Evolutionary conservation across 768 basidiomycete genomes (phyloP), one percentile per base, ranked within the genome.

Genomic region (Suillus cothurnatus): DNA sequence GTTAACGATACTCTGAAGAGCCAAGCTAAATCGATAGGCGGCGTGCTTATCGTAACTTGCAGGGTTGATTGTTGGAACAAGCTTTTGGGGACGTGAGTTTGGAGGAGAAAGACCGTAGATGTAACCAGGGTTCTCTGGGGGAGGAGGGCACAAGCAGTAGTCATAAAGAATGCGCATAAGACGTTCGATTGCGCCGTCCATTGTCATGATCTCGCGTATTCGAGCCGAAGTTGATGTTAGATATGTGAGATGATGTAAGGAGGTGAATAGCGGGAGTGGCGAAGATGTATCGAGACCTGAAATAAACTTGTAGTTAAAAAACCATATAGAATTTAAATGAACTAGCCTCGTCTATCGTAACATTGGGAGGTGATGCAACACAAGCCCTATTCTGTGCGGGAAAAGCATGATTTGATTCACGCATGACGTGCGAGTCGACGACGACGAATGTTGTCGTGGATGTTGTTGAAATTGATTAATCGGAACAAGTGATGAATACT

Each of bases 121-220:
- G 49, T 88, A 69, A 34, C 89, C 81, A 1, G 91, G 88, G 71
- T 90, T 91, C 70, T 92, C 91, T 50, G 91, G 92, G 0, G 90
- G 90, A 1, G 93, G 92, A 1, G 93, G 93, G 67, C 84, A 88
- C 28, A 93, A 78, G 76, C 94, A 95, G 71, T 93, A 94, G 67
- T 95, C 93, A 71, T 92, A 92, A 12, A 97, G 83, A 67, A 99
- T 94, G 64, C 92, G 87, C 17, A 99, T 92, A 36, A 99, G 89
- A 17, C 97, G 90, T 74, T 99, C 97, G 21, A 99, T 88, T 1
- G 97, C 97, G 56, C 97, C 97, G 73, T 99, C 97, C 85, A 92
- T 90, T 34, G 95, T 97, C 86, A 99, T 93, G 71, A 97, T 98
- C 79, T 99, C 97, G 65, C 97, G 90, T 79, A 99, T 99, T 62